These are phyloP conservation scores for Plasmodium gonderi DNA, from an alignment of 169 alveolate genomes.

Conservation along the genomic window DNA sequence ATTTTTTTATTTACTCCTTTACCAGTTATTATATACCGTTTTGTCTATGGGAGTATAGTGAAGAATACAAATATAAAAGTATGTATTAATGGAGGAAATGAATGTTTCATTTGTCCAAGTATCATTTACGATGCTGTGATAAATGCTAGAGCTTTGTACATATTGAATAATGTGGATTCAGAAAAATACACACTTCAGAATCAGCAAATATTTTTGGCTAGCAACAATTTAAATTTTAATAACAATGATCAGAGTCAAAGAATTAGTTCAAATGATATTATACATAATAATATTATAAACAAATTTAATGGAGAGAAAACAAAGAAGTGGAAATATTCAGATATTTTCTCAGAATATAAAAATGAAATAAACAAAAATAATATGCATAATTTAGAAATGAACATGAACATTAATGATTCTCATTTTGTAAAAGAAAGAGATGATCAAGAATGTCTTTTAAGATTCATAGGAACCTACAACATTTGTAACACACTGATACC, in stretches of 20 bases:
- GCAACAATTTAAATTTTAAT: conserved; percentile 36
- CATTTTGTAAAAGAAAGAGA: conserved; percentile 44
- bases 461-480: conserved; percentile 63
- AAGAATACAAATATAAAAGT: conserved; percentile 83
- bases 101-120: conserved; percentile 70
- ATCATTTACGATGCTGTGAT: conserved; percentile 68
- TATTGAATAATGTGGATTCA: conserved; percentile 54
- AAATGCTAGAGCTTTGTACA: conserved; percentile 57
- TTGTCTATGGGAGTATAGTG: conserved; percentile 80
- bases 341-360: conserved; percentile 51
- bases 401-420: conserved; percentile 52
- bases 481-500: conserved; percentile 55
- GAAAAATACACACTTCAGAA: conserved; percentile 49
- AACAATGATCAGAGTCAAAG: conserved; percentile 19
- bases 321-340: conserved; percentile 8
- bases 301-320: conserved; percentile 3
- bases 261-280: conserved; percentile 6
- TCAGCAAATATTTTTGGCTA: conserved; percentile 57
- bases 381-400: conserved; percentile 65
- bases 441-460: conserved; percentile 59
- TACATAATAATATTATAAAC: conserved; percentile 61
- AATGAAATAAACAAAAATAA: conserved; percentile 65
- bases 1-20: conserved; percentile 83
- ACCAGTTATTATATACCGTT: conserved; percentile 79
- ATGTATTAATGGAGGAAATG: conserved; percentile 83